Conservation (phyloP, 1,284 basidiomycete genomes). For the Salmacisia buchloeana region DNA sequence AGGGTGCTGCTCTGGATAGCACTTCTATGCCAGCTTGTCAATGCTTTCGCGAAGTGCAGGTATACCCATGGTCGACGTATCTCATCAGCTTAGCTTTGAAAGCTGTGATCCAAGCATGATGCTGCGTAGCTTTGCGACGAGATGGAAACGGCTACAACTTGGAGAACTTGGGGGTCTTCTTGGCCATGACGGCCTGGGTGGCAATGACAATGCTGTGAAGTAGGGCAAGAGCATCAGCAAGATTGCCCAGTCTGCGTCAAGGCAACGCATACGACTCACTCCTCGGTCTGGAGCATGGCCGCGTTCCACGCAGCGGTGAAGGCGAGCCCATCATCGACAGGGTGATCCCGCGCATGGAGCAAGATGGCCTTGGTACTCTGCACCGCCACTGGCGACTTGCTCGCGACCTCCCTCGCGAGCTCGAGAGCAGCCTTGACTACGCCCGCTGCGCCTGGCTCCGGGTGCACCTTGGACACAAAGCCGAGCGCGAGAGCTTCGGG, state of each 20-base stretch:
- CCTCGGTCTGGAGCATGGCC: conserved; percentile 65
- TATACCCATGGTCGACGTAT: too few relatives aligned
- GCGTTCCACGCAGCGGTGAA: conserved; percentile 76
- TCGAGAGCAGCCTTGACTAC: conserved; percentile 67
- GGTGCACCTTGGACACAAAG: conserved; percentile 69
- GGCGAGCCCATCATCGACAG: conserved; percentile 67
- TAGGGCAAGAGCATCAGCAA: not conserved
- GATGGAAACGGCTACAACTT: too few relatives aligned
- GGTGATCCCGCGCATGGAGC: conserved; percentile 70
- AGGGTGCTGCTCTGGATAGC: not conserved
- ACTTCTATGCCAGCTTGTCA: too few relatives aligned
- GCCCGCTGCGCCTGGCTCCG: conserved; percentile 65
- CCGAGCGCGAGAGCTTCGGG: conserved; percentile 69
- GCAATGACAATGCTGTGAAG: conserved; percentile 46
- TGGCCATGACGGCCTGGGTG: conserved; percentile 53
- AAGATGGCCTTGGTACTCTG: conserved; percentile 72
- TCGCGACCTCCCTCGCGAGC: conserved; percentile 65
- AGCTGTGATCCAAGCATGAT: too few relatives aligned
- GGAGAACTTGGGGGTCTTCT: conserved; percentile 47
- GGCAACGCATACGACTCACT: conserved; percentile 33
- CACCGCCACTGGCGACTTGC: conserved; percentile 76
- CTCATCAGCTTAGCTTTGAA: too few relatives aligned
- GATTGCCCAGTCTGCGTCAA: not conserved
- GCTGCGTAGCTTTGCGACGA: too few relatives aligned
- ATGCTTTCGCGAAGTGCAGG: too few relatives aligned